These are phyloP conservation scores for Mycena olivaceomarginata DNA, from an alignment of 768 basidiomycete genomes.

Conservation along the genomic window DNA sequence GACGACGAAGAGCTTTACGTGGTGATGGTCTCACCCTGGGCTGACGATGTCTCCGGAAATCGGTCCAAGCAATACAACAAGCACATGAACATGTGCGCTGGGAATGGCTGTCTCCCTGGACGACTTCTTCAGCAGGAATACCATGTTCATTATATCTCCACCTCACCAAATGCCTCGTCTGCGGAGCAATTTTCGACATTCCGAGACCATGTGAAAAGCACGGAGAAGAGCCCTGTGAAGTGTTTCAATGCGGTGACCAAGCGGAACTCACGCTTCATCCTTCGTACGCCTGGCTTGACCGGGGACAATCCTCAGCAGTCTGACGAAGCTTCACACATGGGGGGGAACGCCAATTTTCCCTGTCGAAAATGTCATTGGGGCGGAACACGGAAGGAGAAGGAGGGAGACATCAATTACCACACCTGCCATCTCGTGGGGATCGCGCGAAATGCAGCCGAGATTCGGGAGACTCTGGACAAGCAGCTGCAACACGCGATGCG, in stretches of 20 bases:
- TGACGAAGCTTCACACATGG: slow-evolving; percentile 42
- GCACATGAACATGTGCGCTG: no score
- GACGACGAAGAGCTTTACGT: neutral
- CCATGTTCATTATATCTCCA: no score
- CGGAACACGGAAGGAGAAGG: slow-evolving; percentile 23
- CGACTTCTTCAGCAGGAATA: no score
- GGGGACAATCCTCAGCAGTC: slow-evolving; percentile 48
- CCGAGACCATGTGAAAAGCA: slow-evolving; percentile 29
- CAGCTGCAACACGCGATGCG: neutral
- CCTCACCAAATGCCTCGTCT: neutral
- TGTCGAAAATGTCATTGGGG: slow-evolving; percentile 42
- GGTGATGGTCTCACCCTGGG: neutral
- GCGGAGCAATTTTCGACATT: slow-evolving; percentile 23
- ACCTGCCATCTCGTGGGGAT: slow-evolving; percentile 19
- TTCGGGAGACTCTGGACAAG: neutral
- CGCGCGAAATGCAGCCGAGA: slow-evolving; percentile 12
- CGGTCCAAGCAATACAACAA: no score
- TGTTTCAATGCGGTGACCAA: slow-evolving; percentile 33
- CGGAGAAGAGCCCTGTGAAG: slow-evolving; percentile 23
- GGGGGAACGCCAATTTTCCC: slow-evolving; percentile 27
- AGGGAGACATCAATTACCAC: slow-evolving; percentile 31
- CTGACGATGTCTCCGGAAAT: no score
- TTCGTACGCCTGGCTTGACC: slow-evolving; percentile 33
- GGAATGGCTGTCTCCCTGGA: no score
- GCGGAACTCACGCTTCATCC: slow-evolving; percentile 21